Evolutionary conservation across 257 asterid genomes (phyloP).

Genomic region (Rauvolfia tetraphylla): DNA sequence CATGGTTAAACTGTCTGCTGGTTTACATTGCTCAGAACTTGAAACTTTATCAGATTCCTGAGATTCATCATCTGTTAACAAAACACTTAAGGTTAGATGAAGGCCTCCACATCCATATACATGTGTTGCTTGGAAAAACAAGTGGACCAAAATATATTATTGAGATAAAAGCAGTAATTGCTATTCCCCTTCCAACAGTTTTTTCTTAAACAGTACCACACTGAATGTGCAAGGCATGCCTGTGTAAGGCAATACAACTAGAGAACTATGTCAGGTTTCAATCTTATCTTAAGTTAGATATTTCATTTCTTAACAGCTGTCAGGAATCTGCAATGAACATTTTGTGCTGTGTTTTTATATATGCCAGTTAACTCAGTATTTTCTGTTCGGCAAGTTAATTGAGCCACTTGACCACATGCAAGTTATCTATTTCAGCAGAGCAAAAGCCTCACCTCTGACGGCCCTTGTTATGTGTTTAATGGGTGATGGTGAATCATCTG

Average conservation of each 20-base stretch:
- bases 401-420: neutral
- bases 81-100: slow-evolving; percentile 3
- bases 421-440: slow-evolving; percentile 1
- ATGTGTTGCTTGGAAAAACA: neutral
- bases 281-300: neutral
- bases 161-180: neutral
- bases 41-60: slow-evolving; percentile 21
- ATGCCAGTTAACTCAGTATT: neutral
- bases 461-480: slow-evolving; percentile 43
- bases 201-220: neutral
- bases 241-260: neutral
- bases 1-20: slow-evolving; percentile 20
- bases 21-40: slow-evolving; percentile 19
- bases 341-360: neutral
- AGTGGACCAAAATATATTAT: neutral
- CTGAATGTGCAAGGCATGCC: neutral
- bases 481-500: slow-evolving; percentile 63
- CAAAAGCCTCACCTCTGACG: slow-evolving; percentile 47
- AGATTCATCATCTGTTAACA: slow-evolving; percentile 45
- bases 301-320: neutral
- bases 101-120: neutral
- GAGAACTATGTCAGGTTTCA: neutral
- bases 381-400: neutral
- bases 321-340: neutral
- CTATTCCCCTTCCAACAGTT: neutral